These are phyloP conservation scores for Mixia osmundae DNA, from an alignment of 1,284 basidiomycete genomes.

Conservation along the genomic window DNA sequence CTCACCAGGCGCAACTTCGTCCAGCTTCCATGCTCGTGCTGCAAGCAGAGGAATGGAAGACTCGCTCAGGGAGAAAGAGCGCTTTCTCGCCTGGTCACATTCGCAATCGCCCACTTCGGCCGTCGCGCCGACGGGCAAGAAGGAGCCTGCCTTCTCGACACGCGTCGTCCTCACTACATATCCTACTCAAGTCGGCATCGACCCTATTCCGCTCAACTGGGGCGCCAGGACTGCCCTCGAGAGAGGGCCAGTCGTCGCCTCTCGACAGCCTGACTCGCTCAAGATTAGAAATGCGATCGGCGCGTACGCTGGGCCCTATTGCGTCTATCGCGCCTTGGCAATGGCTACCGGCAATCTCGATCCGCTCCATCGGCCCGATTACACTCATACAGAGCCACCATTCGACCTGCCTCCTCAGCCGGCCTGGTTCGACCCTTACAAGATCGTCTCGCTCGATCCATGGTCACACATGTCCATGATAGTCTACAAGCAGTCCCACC, in stretches of 20 bases:
- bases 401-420: constrained; percentile 58
- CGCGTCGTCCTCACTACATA: constrained; percentile 29
- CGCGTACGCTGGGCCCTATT: constrained; percentile 80
- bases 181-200: constrained; percentile 45
- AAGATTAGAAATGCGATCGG: constrained; percentile 82
- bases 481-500: constrained; percentile 35
- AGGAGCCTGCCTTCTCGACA: not conserved
- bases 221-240: constrained; percentile 39
- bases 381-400: constrained; percentile 67
- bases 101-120: not conserved
- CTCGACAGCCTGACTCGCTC: constrained; percentile 57
- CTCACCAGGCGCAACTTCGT: not conserved
- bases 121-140: too few relatives aligned
- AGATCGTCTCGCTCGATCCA: constrained; percentile 86
- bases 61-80: not conserved
- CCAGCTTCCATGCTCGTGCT: not conserved
- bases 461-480: constrained; percentile 76
- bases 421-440: constrained; percentile 50
- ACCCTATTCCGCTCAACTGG: constrained; percentile 59
- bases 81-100: not conserved
- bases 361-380: constrained; percentile 59
- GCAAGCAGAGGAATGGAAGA: not conserved
- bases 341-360: constrained; percentile 74
- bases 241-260: constrained; percentile 74
- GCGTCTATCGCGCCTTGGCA: constrained; percentile 68